Evolutionary conservation across 805 yeast species (phyloP).

Genomic region (Starmerella powellii): DNA sequence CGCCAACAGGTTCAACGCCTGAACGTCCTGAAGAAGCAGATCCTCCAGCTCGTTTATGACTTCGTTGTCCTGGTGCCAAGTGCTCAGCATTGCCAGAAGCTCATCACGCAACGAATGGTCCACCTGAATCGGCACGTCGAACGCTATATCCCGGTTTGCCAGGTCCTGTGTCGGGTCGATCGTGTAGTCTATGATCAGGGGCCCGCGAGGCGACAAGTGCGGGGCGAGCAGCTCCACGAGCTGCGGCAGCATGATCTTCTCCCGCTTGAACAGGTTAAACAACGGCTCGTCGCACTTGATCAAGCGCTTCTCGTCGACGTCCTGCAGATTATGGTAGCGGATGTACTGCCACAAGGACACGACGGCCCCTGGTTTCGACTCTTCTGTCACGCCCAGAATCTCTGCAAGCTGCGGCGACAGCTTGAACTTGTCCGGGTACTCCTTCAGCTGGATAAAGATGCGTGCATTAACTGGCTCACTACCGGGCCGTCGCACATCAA

Average conservation of each 20-base stretch:
- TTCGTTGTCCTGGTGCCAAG: constrained; percentile 33
- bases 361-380: constrained; percentile 76
- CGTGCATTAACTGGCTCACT: constrained; percentile 49
- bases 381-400: constrained; percentile 63
- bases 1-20: constrained; percentile 40
- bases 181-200: constrained; percentile 63
- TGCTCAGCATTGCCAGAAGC: constrained; percentile 30
- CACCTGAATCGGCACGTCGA: constrained; percentile 58
- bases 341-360: constrained; percentile 68
- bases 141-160: constrained; percentile 61
- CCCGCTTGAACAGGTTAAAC: constrained; percentile 35
- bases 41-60: constrained; percentile 36
- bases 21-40: constrained; percentile 37
- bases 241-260: constrained; percentile 52
- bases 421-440: constrained; percentile 53
- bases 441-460: constrained; percentile 71
- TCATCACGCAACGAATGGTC: constrained; percentile 31
- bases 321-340: constrained; percentile 52
- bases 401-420: constrained; percentile 55
- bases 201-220: constrained; percentile 65
- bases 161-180: constrained; percentile 66
- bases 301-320: constrained; percentile 42
- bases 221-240: constrained; percentile 56
- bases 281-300: constrained; percentile 41
- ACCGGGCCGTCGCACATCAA: constrained; percentile 78